A percentile compares a stretch with the other conserved stretches of the same genome.
These are phyloP conservation scores for Erodium chrysanthum DNA, from an alignment of 441 rosid genomes.

Conservation along the genomic window DNA sequence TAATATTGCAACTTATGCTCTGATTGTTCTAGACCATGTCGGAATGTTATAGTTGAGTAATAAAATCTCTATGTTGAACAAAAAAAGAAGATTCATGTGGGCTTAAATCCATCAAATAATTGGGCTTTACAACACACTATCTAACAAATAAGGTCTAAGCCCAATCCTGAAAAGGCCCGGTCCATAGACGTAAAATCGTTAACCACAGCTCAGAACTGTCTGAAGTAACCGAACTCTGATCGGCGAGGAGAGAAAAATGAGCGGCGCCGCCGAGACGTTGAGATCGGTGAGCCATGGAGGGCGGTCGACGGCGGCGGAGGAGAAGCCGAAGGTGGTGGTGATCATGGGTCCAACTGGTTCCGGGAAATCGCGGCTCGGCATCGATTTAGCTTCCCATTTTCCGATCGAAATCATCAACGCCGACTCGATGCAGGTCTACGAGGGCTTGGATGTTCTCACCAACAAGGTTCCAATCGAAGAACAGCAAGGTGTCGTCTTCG, in stretches of 20 bases:
- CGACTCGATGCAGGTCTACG: constrained; percentile 26
- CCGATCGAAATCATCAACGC: constrained; percentile 25
- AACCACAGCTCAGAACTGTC: not conserved
- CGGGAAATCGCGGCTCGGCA: constrained; percentile 23
- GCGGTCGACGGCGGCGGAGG: not conserved
- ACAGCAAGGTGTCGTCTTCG: constrained; percentile 39
- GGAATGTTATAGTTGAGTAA: no score
- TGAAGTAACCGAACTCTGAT: not conserved
- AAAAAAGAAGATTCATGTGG: no score
- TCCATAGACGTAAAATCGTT: not conserved
- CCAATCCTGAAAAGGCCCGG: not conserved
- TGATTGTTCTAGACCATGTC: no score
- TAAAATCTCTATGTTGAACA: no score
- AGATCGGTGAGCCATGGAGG: not conserved
- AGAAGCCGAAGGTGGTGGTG: constrained; percentile 21
- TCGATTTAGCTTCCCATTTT: constrained; percentile 20
- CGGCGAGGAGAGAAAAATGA: not conserved
- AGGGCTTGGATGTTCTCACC: constrained; percentile 43
- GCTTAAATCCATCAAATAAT: no score
- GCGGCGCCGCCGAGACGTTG: not conserved
- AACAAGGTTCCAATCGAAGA: constrained; percentile 58
- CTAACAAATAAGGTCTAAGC: not conserved
- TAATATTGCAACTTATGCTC: no score
- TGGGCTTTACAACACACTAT: no score
- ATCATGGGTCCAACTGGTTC: constrained; percentile 23